Conservation (phyloP, 129 eudicot species). For the Ambrosia artemisiifolia region DNA sequence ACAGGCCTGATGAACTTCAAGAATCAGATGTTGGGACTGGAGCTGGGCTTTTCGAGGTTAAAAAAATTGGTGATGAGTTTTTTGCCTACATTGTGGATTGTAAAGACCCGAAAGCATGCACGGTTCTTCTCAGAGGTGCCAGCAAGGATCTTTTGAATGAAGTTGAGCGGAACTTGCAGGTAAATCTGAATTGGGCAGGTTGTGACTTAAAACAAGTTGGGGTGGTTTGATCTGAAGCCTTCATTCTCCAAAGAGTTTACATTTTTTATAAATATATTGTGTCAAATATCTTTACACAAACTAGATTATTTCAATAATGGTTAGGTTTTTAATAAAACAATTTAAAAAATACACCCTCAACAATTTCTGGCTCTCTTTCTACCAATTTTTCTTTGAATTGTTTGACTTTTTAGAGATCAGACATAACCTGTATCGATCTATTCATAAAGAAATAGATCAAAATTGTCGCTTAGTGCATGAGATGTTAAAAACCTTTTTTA, state of each 20-base stretch:
- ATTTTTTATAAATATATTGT: background rate
- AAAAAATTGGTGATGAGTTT: constrained; percentile 82
- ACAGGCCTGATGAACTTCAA: constrained; percentile 83
- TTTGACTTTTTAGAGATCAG: background rate
- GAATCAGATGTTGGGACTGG: constrained; percentile 91
- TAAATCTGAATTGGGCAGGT: constrained; percentile 15
- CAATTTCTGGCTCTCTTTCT: background rate
- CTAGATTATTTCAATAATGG: background rate
- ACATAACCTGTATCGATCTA: background rate
- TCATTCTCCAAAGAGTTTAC: background rate
- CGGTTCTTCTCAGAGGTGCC: constrained; percentile 75
- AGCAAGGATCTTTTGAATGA: constrained; percentile 89
- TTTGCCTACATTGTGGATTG: constrained; percentile 77
- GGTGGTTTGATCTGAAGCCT: background rate
- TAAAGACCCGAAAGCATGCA: constrained; percentile 85
- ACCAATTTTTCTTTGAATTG: background rate
- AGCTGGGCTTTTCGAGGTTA: constrained; percentile 82
- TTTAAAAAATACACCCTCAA: background rate
- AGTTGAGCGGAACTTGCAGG: constrained; percentile 91
- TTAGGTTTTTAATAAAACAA: background rate
- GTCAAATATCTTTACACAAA: background rate
- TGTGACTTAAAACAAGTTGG: background rate
- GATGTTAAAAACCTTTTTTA: background rate
- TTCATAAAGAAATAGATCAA: background rate
- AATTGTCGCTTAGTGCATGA: background rate